These are phyloP conservation scores for Coemansia guatemalensis DNA, from an alignment of 192 early-diverging fungal species.

Conservation along the genomic window DNA sequence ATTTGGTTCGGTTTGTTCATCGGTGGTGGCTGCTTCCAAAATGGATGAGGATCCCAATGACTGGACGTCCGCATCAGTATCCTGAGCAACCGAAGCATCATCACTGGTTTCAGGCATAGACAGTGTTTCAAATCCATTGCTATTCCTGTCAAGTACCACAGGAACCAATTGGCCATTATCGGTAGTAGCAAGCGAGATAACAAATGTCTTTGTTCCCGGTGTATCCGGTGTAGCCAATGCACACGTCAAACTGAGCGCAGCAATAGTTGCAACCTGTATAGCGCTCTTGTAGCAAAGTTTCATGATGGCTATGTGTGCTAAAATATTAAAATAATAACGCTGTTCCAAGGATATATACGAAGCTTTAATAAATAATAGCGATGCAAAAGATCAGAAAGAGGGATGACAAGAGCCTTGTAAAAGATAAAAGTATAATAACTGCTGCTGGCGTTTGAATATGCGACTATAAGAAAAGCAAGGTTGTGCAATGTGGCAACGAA, in stretches of 20 bases:
- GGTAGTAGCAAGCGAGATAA: slow-evolving; percentile 38
- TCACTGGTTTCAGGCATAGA: background rate
- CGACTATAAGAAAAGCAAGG: background rate
- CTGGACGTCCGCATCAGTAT: background rate
- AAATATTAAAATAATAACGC: background rate
- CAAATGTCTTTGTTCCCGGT: slow-evolving; percentile 35
- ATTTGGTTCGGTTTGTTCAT: background rate
- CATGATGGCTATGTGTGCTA: background rate
- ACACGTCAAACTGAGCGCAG: background rate
- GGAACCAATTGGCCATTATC: slow-evolving; percentile 35
- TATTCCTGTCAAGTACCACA: slow-evolving; percentile 25
- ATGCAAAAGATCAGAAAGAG: background rate
- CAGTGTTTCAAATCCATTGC: slow-evolving; percentile 9
- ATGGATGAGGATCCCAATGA: background rate
- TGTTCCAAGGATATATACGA: background rate
- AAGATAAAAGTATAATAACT: background rate
- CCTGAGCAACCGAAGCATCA: background rate
- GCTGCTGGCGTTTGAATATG: background rate
- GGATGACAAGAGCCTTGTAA: background rate
- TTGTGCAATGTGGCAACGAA: slow-evolving; percentile 3
- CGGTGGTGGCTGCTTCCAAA: background rate
- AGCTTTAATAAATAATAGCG: slow-evolving; percentile 1
- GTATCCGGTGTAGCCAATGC: slow-evolving; percentile 25
- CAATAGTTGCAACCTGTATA: slow-evolving; percentile 1
- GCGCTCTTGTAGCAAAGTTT: background rate